Conservation (phyloP, 768 basidiomycete genomes). For the Naganishia onofrii region DNA sequence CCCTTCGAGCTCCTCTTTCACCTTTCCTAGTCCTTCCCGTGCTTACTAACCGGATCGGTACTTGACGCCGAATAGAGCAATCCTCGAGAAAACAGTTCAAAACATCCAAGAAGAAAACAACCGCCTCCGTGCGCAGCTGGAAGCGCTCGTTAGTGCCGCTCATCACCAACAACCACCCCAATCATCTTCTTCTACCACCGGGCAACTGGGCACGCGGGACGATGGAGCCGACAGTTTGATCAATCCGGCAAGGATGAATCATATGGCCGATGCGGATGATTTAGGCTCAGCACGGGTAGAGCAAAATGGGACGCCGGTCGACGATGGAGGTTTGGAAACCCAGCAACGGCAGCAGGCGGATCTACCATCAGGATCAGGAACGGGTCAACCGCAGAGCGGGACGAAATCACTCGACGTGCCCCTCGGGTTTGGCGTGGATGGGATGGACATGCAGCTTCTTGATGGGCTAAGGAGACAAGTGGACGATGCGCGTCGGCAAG, state of each 20-base stretch:
- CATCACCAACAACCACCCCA: constrained; percentile 16
- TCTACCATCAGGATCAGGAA: background rate
- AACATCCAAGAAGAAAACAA: constrained; percentile 46
- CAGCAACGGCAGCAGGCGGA: background rate
- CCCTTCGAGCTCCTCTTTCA: too few relatives aligned
- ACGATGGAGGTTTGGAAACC: background rate
- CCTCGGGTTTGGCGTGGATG: constrained; percentile 12
- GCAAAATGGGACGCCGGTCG: background rate
- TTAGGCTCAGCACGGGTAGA: background rate
- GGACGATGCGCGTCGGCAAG: constrained; percentile 6
- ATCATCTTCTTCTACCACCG: background rate
- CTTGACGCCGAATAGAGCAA: constrained; percentile 21
- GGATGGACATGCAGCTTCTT: constrained; percentile 7
- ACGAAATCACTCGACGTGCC: constrained; percentile 9
- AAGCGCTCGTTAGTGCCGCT: constrained; percentile 33
- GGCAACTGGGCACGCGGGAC: background rate
- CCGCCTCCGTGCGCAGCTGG: constrained; percentile 38
- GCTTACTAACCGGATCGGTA: too few relatives aligned
- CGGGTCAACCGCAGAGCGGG: background rate
- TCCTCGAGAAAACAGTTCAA: constrained; percentile 39
- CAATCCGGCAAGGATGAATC: background rate
- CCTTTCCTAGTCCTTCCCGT: too few relatives aligned
- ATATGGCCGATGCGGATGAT: background rate
- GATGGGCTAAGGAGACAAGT: background rate
- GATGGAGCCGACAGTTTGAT: background rate